Evolutionary conservation across 1,139 yeast species (phyloP).

Genomic region (Pichia sp.): DNA sequence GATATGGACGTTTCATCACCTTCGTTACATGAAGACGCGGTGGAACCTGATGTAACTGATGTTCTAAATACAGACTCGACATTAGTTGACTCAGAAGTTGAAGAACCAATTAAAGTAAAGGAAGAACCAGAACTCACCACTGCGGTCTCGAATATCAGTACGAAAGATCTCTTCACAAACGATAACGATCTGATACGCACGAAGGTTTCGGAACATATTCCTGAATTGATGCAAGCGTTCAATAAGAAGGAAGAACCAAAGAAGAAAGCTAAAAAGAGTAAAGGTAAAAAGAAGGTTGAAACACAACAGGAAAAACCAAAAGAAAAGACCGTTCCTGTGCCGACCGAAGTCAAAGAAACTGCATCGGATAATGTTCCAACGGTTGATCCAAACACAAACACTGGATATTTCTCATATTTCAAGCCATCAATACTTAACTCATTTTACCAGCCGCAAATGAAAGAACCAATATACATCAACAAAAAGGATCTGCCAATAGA

Average conservation of each 20-base stretch:
- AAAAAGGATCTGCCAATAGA: not conserved
- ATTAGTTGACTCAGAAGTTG: conserved; percentile 17
- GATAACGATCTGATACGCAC: conserved; percentile 35
- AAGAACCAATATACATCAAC: conserved; percentile 25
- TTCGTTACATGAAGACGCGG: too few species aligned
- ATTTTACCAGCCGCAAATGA: conserved; percentile 26
- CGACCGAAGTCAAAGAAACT: not conserved
- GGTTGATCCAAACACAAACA: not conserved
- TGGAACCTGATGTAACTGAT: too few species aligned
- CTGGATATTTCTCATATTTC: conserved; percentile 15
- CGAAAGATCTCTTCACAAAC: conserved; percentile 13
- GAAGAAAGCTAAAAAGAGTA: conserved; percentile 13
- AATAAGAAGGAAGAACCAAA: conserved; percentile 44
- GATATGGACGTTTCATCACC: not conserved
- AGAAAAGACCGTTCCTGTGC: not conserved
- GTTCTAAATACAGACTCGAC: conserved; percentile 15
- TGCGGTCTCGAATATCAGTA: conserved; percentile 13
- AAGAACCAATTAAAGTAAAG: conserved; percentile 2
- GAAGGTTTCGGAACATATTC: conserved; percentile 53
- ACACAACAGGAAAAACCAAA: not conserved
- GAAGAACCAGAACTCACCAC: not conserved
- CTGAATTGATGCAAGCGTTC: conserved; percentile 57
- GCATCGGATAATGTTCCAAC: not conserved
- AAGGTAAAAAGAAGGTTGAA: not conserved
- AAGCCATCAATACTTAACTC: conserved; percentile 26